Evolutionary conservation across 75 land plant species (phyloP).

Genomic region (Isoetes taiwanensis): DNA sequence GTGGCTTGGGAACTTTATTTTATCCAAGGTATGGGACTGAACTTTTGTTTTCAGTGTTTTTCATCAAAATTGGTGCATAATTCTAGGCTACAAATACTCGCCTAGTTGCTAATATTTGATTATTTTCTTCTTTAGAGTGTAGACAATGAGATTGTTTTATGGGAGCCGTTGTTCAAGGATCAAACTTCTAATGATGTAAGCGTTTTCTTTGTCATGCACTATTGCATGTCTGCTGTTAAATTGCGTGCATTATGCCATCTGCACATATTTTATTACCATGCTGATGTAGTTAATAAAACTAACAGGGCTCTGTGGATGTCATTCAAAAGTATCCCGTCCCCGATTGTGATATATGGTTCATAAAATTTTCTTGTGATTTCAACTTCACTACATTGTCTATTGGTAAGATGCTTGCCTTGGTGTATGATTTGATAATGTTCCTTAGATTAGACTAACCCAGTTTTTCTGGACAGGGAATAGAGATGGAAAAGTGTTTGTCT

Average conservation of each 20-base stretch:
- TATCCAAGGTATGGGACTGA: slow-evolving; percentile 57
- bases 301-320: slow-evolving; percentile 69
- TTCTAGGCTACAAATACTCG: background rate
- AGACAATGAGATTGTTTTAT: slow-evolving; percentile 89
- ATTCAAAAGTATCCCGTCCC: slow-evolving; percentile 95
- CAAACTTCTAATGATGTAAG: slow-evolving; percentile 59
- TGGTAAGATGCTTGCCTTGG: slow-evolving; percentile 27
- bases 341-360: slow-evolving; percentile 98
- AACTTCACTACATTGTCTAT: slow-evolving; percentile 64
- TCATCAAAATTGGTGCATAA: background rate
- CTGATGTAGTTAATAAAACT: background rate
- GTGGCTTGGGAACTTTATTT: slow-evolving; percentile 93
- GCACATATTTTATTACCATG: slow-evolving; percentile 1
- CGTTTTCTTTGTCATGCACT: background rate
- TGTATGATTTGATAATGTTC: background rate
- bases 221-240: background rate
- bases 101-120: background rate
- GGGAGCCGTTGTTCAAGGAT: slow-evolving; percentile 87
- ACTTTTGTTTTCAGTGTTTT: background rate
- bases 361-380: slow-evolving; percentile 94
- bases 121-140: slow-evolving; percentile 56
- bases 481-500: slow-evolving; percentile 88
- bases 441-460: background rate
- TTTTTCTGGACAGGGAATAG: slow-evolving; percentile 53
- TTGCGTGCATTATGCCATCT: background rate